Percentiles rank a stretch among this genome's conserved stretches.
These are phyloP conservation scores for Aphanomyces euteiches DNA, from an alignment of 352 stramenopile genomes.

Conservation along the genomic window DNA sequence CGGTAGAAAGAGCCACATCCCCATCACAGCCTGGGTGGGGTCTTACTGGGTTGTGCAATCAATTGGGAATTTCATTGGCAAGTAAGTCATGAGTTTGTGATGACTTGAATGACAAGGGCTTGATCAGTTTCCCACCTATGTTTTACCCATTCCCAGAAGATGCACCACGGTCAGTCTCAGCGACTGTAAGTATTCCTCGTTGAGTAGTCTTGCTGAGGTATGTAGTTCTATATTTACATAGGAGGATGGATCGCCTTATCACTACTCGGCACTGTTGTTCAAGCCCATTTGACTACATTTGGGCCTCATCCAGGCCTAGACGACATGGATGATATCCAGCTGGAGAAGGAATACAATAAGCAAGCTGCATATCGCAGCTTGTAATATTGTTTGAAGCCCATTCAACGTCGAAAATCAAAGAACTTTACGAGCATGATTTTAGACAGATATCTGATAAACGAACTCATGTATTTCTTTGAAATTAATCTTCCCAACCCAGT, in stretches of 20 bases:
- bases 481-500: conserved; percentile 70
- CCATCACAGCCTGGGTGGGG: conserved; percentile 23
- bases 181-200: neutral
- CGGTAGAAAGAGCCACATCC: conserved; percentile 14
- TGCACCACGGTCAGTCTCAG: neutral
- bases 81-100: conserved; percentile 10
- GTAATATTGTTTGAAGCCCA: no score
- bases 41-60: conserved; percentile 25
- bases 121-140: conserved; percentile 5
- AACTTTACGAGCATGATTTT: no score
- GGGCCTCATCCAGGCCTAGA: neutral
- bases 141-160: conserved; percentile 21
- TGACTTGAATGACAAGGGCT: neutral
- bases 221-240: conserved; percentile 30
- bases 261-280: conserved; percentile 15
- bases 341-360: conserved; percentile 25
- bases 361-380: neutral
- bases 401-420: no score
- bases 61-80: conserved; percentile 20
- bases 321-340: conserved; percentile 17
- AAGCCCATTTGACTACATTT: conserved; percentile 3
- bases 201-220: neutral
- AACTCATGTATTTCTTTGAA: neutral
- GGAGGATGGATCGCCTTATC: conserved; percentile 6
- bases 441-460: no score